These are phyloP conservation scores for Trametes elegans DNA, from an alignment of 768 basidiomycete species.

Conservation along the genomic window DNA sequence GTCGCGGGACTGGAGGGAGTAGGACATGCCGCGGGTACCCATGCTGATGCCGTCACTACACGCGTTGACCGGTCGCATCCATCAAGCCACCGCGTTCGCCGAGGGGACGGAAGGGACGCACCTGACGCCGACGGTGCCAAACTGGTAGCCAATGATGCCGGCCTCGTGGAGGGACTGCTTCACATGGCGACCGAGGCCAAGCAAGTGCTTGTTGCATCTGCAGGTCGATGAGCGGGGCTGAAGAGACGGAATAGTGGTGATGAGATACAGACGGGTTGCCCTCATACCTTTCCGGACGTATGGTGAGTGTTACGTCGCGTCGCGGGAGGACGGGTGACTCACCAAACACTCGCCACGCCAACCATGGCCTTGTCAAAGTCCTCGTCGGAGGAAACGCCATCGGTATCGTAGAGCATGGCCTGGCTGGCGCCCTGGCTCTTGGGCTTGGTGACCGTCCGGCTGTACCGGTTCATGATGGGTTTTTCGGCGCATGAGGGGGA, in stretches of 20 bases:
- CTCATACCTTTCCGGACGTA: conserved; percentile 77
- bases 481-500: conserved; percentile 23
- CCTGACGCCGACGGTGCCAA: conserved; percentile 89
- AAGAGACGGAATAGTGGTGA: not conserved
- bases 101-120: not conserved
- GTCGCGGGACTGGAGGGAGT: conserved; percentile 96
- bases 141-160: conserved; percentile 91
- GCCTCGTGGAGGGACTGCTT: conserved; percentile 73
- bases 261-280: conserved; percentile 86
- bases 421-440: conserved; percentile 97
- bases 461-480: conserved; percentile 57
- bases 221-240: not conserved
- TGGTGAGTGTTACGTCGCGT: conserved; percentile 14
- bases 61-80: not conserved
- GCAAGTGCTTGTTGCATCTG: conserved; percentile 94
- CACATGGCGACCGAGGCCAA: conserved; percentile 83
- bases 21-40: conserved; percentile 92
- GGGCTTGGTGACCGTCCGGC: conserved; percentile 79
- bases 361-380: conserved; percentile 98
- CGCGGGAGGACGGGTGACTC: conserved; percentile 30
- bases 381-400: conserved; percentile 72
- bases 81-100: not conserved
- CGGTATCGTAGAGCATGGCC: conserved; percentile 99
- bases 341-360: conserved; percentile 96
- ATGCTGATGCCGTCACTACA: conserved; percentile 95